Base-by-base conservation (phyloP, 352 stramenopile species). In the Phytopythium cucurbitacearum region DNA sequence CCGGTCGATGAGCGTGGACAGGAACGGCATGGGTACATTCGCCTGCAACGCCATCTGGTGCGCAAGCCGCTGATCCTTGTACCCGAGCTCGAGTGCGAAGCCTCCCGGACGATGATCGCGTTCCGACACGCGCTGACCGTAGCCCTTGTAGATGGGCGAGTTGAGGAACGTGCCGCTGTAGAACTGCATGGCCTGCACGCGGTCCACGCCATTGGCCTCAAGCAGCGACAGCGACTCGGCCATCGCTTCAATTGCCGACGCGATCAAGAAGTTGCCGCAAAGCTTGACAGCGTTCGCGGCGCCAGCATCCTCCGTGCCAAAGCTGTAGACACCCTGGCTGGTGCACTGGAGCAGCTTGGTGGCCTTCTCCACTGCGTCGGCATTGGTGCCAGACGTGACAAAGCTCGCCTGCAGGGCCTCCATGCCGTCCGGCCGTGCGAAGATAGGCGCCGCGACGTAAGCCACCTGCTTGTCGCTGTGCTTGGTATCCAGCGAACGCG, bases 231-330 rank as follows among this genome's bases (percentile, higher is more conserved):
- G 64, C 15, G 75, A 68, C 45, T 94, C 83, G 4, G 71, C 78
- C 67, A 94, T 85, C 0, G 74, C 73, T 60, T 94, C 83, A 43
- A 94, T 94, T n/a, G 80, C 71, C 2, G 71, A 64, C 4, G 80
- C 83, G 11, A 94, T 92, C 13, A 94, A 56, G 49, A 92, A 94
- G 54, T 94, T 94, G 0, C 83, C 83, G 38, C 73, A 87, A 6
- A 94, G 65, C 58, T 94, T 94, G 7, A 89, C 80, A 1, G 75
- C 80, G 52, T 90, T 92, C 3, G 73, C 83, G 6, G 78, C 73
- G 4, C 82, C 82, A 12, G 79, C 59, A 51, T 84, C 71, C 37
- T 85, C 57, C 12, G 59, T 64, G 38, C 80, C 75, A 53, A 89
- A 86, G 34, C 67, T 49, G 33, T 69, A 74, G n/a, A 89, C 70